Evolutionary conservation across 345 rosid genomes (phyloP), one percentile per base, ranked within the genome.

Genomic region (Iberis pinnata): DNA sequence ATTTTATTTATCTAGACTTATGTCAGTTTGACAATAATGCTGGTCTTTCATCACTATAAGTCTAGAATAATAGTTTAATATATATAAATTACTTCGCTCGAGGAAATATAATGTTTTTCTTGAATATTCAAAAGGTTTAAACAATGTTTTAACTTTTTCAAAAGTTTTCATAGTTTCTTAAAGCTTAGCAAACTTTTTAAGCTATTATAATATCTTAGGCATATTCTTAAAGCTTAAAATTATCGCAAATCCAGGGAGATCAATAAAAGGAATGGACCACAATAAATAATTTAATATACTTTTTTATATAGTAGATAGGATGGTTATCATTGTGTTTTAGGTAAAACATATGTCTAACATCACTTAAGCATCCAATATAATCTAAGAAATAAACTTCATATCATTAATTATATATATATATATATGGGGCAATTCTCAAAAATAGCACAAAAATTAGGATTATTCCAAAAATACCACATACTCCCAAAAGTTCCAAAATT

Each of bases 201-300:
- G 20, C 18, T 25, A 17, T 49, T 42, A 25, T 20, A 42, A 33
- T 65, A n/a, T n/a, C n/a, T n/a, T n/a, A n/a, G n/a, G n/a, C n/a
- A n/a, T n/a, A 11, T 49, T 26, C 53, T 51, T 9, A 43, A 49
- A 65, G 70, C 40, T 50, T 16, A 49, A 17, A 48, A 31, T 39
- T 45, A 49, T 65, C 70, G 70, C 47, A 65, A 57, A 57, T 57
- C 53, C 70, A 13, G 64, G 64, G 43, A 57, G 64, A 49, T 43
- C 15, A 25, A 37, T 13, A 53, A 40, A n/a, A 56, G 37, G 37
- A 47, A 48, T 15, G 29, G 44, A n/a, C 69, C 57, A 42, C 63
- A 10, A 13, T 7, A 56, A 31, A 27, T 39, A 20, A 5, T 41
- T 22, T 3, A 54, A 7, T 37, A 18, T 45, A 5, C 6, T 2